phyloP scores from a whole-genome alignment of 306 rosid species.

The Sicyos edulis region DNA sequence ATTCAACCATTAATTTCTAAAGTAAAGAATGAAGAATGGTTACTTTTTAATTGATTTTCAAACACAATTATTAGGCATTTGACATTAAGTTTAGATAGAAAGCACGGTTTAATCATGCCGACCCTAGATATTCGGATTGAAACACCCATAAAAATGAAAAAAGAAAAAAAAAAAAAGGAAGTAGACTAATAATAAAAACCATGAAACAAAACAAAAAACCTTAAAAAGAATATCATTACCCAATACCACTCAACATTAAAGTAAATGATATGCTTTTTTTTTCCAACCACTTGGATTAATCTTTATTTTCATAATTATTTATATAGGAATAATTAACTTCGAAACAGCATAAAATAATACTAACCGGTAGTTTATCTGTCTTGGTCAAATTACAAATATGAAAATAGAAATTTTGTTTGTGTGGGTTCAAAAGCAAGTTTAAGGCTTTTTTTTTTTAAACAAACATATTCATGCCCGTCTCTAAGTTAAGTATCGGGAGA shows the following conservation, averaged over 20 bases:
- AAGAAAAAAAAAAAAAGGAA: not conserved
- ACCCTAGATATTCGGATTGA: slow-evolving; percentile 12
- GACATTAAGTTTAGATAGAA: slow-evolving; percentile 11
- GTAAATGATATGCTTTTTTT: too few species aligned
- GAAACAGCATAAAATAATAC: not conserved
- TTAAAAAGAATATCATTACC: too few species aligned
- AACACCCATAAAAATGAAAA: not conserved
- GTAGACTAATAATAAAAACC: too few species aligned
- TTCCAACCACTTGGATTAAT: too few species aligned
- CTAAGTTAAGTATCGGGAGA: too few species aligned
- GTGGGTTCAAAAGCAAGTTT: too few species aligned
- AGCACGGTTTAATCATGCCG: slow-evolving; percentile 23
- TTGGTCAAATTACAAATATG: not conserved
- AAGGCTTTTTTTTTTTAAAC: too few species aligned
- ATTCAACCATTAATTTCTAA: not conserved
- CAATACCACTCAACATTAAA: too few species aligned
- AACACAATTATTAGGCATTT: slow-evolving; percentile 19
- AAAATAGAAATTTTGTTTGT: not conserved
- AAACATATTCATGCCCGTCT: too few species aligned
- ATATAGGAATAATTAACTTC: too few species aligned
- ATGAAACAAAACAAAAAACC: too few species aligned
- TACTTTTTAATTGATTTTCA: slow-evolving; percentile 5
- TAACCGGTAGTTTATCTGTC: not conserved
- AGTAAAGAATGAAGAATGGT: not conserved
- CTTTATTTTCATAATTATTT: too few species aligned